A percentile compares a stretch with the other conserved stretches of the same genome.
Conservation (phyloP, 2,329 filamentous ascomycete genomes). For the Phaeosphaeriaceae sp. region DNA sequence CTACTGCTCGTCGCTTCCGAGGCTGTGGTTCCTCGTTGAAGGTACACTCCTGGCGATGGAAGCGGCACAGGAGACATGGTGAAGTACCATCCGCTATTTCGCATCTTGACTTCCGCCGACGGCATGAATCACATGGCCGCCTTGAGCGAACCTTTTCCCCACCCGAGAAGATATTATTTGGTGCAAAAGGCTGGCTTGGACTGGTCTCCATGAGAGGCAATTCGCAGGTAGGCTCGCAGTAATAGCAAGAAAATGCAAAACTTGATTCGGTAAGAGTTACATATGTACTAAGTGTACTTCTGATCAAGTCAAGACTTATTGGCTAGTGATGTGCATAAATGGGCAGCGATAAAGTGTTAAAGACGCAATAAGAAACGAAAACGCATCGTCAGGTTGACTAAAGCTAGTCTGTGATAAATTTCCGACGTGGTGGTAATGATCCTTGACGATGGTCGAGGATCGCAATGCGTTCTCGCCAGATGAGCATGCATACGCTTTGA, state of each 20-base stretch:
- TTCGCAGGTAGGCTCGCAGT: neutral
- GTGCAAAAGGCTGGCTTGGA: conserved; percentile 18
- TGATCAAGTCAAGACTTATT: no score
- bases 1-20: conserved; percentile 67
- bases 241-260: neutral
- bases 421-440: conserved; percentile 12
- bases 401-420: conserved; percentile 7
- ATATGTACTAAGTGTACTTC: no score
- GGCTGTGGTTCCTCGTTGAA: conserved; percentile 70
- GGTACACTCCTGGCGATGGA: conserved; percentile 71
- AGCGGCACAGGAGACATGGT: conserved; percentile 70
- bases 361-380: no score
- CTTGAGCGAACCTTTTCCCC: conserved; percentile 27
- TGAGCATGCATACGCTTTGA: conserved; percentile 1
- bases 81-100: conserved; percentile 70
- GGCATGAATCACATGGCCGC: conserved; percentile 71
- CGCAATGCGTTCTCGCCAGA: conserved; percentile 10
- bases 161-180: conserved; percentile 17
- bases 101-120: conserved; percentile 69
- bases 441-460: conserved; percentile 2
- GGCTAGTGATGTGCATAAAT: no score
- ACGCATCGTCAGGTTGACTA: neutral
- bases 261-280: no score
- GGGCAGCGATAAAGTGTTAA: no score
- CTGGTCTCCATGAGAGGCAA: conserved; percentile 17